Evolutionary conservation across 805 yeast species (phyloP), one percentile per base, ranked within the genome.

Genomic region (Candida oleophila): DNA sequence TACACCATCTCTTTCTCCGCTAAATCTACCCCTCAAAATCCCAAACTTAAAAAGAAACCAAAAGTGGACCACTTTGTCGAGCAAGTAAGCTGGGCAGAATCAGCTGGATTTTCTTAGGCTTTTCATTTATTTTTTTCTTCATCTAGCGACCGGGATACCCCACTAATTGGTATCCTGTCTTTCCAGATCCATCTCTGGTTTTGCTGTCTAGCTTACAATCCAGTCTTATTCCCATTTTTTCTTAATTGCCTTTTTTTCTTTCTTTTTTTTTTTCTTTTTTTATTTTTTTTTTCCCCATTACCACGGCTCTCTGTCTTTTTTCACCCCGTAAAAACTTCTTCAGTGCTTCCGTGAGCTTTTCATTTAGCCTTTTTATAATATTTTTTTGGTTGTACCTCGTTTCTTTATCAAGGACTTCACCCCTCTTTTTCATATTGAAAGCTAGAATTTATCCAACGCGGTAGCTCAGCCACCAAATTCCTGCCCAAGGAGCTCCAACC

Each of bases 11-110:
- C 28, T 19, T 28, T 40, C 43, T 40, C 43, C 43, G 22, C 43
- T 40, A 40, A 40, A 40, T 40, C 43, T 40, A 19, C 43, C 43
- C 43, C 43, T 40, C 43, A 40, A 28, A 40, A 22, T 33, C 36
- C 18, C 36, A 33, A 33, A 33, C 36, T 33, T 33, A 33, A 33
- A 14, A 25, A 33, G 7, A 7, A 14, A 15, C 36, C 36, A 33
- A 25, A 25, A 25, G 11, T 7, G 5, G 5, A 25, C 30, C 30
- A n/a, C n/a, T n/a, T n/a, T n/a, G n/a, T n/a, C n/a, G n/a, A n/a
- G n/a, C n/a, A n/a, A n/a, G n/a, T n/a, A n/a, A n/a, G n/a, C n/a
- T n/a, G n/a, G n/a, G n/a, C n/a, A n/a, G n/a, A n/a, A n/a, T n/a
- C n/a, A n/a, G n/a, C n/a, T n/a, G n/a, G n/a, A n/a, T n/a, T n/a